Base-by-base conservation (phyloP, 106 monocot species). In the Acorus calamus region DNA sequence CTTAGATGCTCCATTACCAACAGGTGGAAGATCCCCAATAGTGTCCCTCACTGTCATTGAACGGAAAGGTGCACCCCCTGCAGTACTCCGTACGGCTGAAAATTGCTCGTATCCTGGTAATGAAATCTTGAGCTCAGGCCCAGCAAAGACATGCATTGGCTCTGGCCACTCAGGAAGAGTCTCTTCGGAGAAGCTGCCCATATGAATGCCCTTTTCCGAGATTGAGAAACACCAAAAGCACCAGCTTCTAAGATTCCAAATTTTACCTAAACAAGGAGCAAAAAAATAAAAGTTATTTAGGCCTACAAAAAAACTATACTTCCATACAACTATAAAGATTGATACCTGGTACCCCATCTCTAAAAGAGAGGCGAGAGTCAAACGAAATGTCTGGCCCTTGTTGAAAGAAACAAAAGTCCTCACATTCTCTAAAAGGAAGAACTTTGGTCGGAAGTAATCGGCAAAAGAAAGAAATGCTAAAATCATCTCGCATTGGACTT, bases 401-500 rank as follows among this genome's bases (percentile, higher is more conserved):
- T 98, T 98, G 64, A 98, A 98, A 42, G 98, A 98, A 5, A 98
- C 98, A 71, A 98, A 88, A 52, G 78, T 98, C 62, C 98, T 85
- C 52, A 98, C 98, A 68, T 98, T 98, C 66, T 98, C 98, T 54
- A 98, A 66, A 71, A 98, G 92, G 61, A 98, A 98, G 67, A 83
- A 98, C 50, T 75, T 71, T 47, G 98, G 98, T 13, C 98, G 66
- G 56, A 98, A 98, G 78, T 88, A 88, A 60, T 98, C 98, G 62
- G 85, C 98, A 72, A 89, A 98, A 50, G 98, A 98, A 55, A 98
- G 47, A 66, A 98, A 98, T 49, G 92, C 98, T 48, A 98, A 66
- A 66, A 98, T 92, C 98, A 98, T 98, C 73, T 98, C 98, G 13
- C 98, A 98, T 64, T 98, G 98, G 5, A 98, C 98, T 71, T 92